Conservation (phyloP, 2,329 filamentous ascomycete genomes). For the Neodidymelliopsis sp. region DNA sequence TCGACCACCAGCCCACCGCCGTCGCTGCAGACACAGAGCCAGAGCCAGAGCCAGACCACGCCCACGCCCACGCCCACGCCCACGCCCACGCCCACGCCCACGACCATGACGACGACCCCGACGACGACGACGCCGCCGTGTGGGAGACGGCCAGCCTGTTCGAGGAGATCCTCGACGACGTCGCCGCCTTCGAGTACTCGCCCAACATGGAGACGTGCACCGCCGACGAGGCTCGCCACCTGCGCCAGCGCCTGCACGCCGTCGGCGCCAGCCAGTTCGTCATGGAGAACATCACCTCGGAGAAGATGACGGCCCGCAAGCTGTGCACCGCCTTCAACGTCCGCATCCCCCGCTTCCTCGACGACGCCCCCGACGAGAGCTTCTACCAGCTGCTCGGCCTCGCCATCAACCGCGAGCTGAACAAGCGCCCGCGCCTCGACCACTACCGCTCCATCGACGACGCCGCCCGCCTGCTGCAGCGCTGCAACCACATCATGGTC, state of each 20-base stretch:
- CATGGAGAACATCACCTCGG: slow-evolving; percentile 61
- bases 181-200: slow-evolving; percentile 39
- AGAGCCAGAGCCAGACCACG: slow-evolving; percentile 23
- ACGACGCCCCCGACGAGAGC: slow-evolving; percentile 73
- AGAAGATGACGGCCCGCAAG: slow-evolving; percentile 78
- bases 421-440: slow-evolving; percentile 79
- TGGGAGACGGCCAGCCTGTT: slow-evolving; percentile 45
- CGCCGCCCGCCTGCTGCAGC: slow-evolving; percentile 77
- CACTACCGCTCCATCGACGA: slow-evolving; percentile 88
- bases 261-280: slow-evolving; percentile 83
- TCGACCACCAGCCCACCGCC: slow-evolving; percentile 32
- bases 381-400: slow-evolving; percentile 79
- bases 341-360: slow-evolving; percentile 74
- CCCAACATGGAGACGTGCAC: slow-evolving; percentile 39
- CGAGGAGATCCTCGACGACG: slow-evolving; percentile 46
- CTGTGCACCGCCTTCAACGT: slow-evolving; percentile 87
- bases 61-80: slow-evolving; percentile 20
- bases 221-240: slow-evolving; percentile 66
- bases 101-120: slow-evolving; percentile 21
- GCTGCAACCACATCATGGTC: slow-evolving; percentile 84
- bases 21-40: slow-evolving; percentile 27
- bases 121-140: slow-evolving; percentile 33
- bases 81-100: slow-evolving; percentile 17
- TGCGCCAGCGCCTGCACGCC: slow-evolving; percentile 74
- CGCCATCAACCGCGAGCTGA: slow-evolving; percentile 80